Conservation (phyloP, 1,284 basidiomycete species). For the Schizopora paradoxa region DNA sequence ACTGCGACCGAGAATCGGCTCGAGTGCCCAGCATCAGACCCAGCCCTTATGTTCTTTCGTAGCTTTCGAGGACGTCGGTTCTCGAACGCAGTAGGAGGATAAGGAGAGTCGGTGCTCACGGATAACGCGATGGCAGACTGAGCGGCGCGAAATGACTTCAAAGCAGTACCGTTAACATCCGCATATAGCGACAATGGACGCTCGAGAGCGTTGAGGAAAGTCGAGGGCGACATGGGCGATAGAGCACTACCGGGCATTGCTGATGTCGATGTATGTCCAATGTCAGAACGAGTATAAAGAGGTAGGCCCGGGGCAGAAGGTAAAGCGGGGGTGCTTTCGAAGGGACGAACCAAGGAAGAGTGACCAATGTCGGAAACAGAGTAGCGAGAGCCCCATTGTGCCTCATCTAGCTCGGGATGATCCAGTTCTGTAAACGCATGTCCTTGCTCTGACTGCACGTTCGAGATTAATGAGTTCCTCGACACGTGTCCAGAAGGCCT, state of each 20-base stretch:
- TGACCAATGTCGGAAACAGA: constrained; percentile 11
- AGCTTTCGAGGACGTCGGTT: constrained; percentile 16
- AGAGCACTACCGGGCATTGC: constrained; percentile 1
- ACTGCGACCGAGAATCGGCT: neutral
- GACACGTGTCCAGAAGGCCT: constrained; percentile 11
- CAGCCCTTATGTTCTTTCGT: constrained; percentile 11
- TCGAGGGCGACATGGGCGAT: constrained; percentile 3
- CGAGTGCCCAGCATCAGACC: neutral
- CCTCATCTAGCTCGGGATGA: constrained; percentile 1
- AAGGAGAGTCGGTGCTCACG: constrained; percentile 11
- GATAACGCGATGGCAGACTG: constrained; percentile 6
- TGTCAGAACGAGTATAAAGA: constrained; percentile 7
- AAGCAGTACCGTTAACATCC: neutral
- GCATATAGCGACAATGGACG: constrained; percentile 2
- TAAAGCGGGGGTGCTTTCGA: constrained; percentile 3
- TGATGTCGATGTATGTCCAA: constrained; percentile 9
- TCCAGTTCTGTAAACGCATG: constrained; percentile 11
- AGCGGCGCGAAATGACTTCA: neutral
- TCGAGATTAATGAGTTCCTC: constrained; percentile 4
- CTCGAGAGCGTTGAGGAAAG: neutral
- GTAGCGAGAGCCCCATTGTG: neutral
- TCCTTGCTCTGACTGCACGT: too few relatives aligned
- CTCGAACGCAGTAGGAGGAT: neutral
- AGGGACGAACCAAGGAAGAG: constrained; percentile 1
- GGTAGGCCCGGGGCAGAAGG: neutral